A percentile compares a stretch with the other conserved stretches of the same genome.
These are phyloP conservation scores for Phialophora chinensis DNA, from an alignment of 2,329 filamentous ascomycete species.

Conservation along the genomic window DNA sequence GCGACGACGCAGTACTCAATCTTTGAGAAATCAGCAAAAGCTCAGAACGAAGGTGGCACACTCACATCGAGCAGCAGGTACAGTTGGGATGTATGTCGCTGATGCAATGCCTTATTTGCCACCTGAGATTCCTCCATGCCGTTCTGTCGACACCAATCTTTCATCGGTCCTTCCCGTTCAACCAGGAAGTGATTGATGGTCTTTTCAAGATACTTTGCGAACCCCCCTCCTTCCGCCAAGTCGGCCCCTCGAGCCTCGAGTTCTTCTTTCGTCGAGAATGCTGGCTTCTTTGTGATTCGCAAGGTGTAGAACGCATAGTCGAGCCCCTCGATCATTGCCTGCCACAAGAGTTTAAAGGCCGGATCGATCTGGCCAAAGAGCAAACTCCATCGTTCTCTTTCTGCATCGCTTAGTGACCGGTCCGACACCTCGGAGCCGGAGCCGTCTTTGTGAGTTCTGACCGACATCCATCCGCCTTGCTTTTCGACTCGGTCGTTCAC, in stretches of 20 bases:
- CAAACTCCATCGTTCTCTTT: slow-evolving; percentile 27
- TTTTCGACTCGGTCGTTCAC: slow-evolving; percentile 28
- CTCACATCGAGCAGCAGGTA: slow-evolving; percentile 41
- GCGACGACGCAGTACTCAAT: slow-evolving; percentile 71
- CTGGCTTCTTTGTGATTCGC: slow-evolving; percentile 28
- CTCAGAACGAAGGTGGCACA: background rate
- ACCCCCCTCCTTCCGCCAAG: slow-evolving; percentile 19
- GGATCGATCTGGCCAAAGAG: slow-evolving; percentile 22
- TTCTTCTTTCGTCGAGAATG: slow-evolving; percentile 25
- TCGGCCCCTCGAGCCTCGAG: slow-evolving; percentile 21
- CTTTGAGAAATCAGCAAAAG: slow-evolving; percentile 68
- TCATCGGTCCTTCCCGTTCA: slow-evolving; percentile 28
- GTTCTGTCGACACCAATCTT: slow-evolving; percentile 45
- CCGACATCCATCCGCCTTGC: slow-evolving; percentile 28
- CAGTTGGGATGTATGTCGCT: slow-evolving; percentile 27
- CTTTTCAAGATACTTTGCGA: slow-evolving; percentile 25
- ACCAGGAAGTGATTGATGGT: slow-evolving; percentile 28
- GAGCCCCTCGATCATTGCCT: slow-evolving; percentile 32
- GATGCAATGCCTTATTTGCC: slow-evolving; percentile 38
- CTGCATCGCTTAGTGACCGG: slow-evolving; percentile 6
- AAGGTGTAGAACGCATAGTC: slow-evolving; percentile 32
- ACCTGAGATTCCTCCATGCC: slow-evolving; percentile 59
- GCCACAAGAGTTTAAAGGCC: slow-evolving; percentile 17
- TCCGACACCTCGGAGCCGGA: slow-evolving; percentile 7
- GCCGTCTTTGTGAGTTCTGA: slow-evolving; percentile 15